Evolutionary conservation across 2,329 filamentous ascomycete species (phyloP).

Genomic region (Blastomyces parvus): DNA sequence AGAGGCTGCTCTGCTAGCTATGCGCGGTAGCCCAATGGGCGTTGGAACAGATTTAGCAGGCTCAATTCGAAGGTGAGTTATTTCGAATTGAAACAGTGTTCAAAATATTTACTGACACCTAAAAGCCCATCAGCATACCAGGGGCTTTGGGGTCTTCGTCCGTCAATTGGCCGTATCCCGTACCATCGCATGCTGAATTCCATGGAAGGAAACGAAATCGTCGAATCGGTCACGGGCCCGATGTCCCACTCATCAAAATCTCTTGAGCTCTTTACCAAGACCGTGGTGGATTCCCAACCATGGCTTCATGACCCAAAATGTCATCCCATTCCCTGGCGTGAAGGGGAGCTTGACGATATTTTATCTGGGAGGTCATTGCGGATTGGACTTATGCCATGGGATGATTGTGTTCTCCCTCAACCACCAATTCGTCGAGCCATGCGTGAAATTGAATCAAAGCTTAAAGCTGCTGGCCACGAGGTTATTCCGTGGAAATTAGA

Average conservation of each 20-base stretch:
- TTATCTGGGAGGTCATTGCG: slow-evolving; percentile 40
- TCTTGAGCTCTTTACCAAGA: slow-evolving; percentile 22
- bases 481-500: slow-evolving; percentile 22
- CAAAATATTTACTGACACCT: neutral
- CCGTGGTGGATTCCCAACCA: slow-evolving; percentile 26
- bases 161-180: slow-evolving; percentile 28
- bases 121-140: slow-evolving; percentile 32
- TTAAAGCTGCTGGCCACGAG: slow-evolving; percentile 28
- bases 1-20: slow-evolving; percentile 52
- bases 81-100: neutral
- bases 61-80: slow-evolving; percentile 26
- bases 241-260: slow-evolving; percentile 20
- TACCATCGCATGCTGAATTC: slow-evolving; percentile 23
- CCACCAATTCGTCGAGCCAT: slow-evolving; percentile 51
- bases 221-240: slow-evolving; percentile 23
- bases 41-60: slow-evolving; percentile 54
- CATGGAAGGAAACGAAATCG: slow-evolving; percentile 18
- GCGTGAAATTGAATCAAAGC: slow-evolving; percentile 44
- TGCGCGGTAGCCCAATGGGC: slow-evolving; percentile 51
- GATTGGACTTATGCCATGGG: slow-evolving; percentile 47
- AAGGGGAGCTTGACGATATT: slow-evolving; percentile 13
- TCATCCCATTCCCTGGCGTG: slow-evolving; percentile 30
- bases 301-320: slow-evolving; percentile 31
- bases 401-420: slow-evolving; percentile 52
- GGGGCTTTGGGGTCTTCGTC: slow-evolving; percentile 33